These are phyloP conservation scores for Vaccinium darrowii DNA, from an alignment of 148 eudicot genomes.

Conservation along the genomic window DNA sequence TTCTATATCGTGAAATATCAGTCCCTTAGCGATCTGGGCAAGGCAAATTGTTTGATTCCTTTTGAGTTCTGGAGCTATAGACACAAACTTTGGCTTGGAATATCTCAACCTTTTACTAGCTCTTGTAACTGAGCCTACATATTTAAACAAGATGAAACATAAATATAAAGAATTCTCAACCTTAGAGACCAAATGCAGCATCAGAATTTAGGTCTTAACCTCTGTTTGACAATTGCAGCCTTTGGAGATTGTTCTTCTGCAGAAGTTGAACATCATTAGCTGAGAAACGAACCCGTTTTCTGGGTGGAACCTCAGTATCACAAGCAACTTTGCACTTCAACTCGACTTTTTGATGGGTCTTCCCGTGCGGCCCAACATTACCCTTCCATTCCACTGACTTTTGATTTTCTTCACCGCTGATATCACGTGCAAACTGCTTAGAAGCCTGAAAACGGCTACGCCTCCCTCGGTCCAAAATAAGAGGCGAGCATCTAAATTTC, in stretches of 20 bases:
- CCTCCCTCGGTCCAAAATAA: constrained; percentile 29
- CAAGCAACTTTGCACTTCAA: constrained; percentile 24
- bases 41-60: constrained; percentile 37
- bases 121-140: constrained; percentile 37
- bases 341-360: constrained; percentile 24
- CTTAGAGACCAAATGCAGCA: constrained; percentile 4
- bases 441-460: constrained; percentile 37
- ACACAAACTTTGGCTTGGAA: constrained; percentile 27
- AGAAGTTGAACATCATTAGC: constrained; percentile 32
- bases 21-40: constrained; percentile 37
- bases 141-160: constrained; percentile 9
- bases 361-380: constrained; percentile 20
- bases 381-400: constrained; percentile 24
- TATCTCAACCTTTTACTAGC: constrained; percentile 30
- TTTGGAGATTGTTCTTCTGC: constrained; percentile 26
- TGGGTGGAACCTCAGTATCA: constrained; percentile 30
- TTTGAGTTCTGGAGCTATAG: constrained; percentile 45
- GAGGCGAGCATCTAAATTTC: constrained; percentile 30
- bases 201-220: constrained; percentile 24
- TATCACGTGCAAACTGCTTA: constrained; percentile 26
- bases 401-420: constrained; percentile 28
- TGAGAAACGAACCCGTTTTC: constrained; percentile 66
- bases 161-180: neutral
- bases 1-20: constrained; percentile 58
- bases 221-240: constrained; percentile 19